Percentiles rank a stretch among this genome's conserved stretches.
phyloP scores from a whole-genome alignment of 352 stramenopile genomes.

The Phytophthora sp. region DNA sequence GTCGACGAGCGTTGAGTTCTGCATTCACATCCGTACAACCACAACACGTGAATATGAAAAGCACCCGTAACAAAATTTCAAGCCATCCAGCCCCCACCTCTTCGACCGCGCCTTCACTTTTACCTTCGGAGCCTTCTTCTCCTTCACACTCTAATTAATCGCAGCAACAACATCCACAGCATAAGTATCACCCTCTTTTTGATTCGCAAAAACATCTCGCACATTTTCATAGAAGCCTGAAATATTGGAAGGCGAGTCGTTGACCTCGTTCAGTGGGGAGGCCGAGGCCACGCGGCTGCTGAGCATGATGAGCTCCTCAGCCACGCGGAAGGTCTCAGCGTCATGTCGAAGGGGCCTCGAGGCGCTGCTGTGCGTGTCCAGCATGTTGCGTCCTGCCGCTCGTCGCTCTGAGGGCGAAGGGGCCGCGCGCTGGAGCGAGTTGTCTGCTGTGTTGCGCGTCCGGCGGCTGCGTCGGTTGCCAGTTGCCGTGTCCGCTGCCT shows the following conservation, averaged over 20 bases:
- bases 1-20: slow-evolving; percentile 11
- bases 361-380: slow-evolving; percentile 30
- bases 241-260: slow-evolving; percentile 42
- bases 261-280: slow-evolving; percentile 7
- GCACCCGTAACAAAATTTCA: not conserved
- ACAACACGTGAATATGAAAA: not conserved
- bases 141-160: not conserved
- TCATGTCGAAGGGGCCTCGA: slow-evolving; percentile 42
- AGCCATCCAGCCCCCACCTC: slow-evolving; percentile 10
- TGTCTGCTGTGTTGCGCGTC: not conserved
- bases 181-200: not conserved
- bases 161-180: not conserved
- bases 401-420: no score
- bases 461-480: not conserved
- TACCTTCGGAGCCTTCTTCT: slow-evolving; percentile 10
- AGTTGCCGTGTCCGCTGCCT: not conserved
- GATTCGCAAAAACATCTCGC: not conserved
- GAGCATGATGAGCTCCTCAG: slow-evolving; percentile 80
- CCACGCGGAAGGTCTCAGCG: slow-evolving; percentile 77
- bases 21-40: not conserved
- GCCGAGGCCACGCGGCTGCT: slow-evolving; percentile 35
- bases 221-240: slow-evolving; percentile 44
- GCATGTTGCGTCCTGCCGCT: slow-evolving; percentile 34
- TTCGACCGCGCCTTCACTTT: slow-evolving; percentile 20
- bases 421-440: no score